Evolutionary conservation across 305 asterid species (phyloP), one percentile per base, ranked within the genome.

Genomic region (Fraxinus xanthoxyloides): DNA sequence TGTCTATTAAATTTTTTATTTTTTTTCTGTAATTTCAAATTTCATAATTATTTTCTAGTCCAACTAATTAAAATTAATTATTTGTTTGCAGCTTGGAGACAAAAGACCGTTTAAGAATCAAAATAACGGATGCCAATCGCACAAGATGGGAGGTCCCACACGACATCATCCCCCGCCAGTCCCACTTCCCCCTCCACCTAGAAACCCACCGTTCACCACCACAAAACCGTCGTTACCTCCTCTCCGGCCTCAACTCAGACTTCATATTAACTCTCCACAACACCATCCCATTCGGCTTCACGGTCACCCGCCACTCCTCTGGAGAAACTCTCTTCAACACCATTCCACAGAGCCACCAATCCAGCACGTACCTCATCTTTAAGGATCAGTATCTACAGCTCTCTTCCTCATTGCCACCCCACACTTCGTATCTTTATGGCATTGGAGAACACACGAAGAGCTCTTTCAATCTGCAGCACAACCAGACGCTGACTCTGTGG

Each of bases 361-460:
- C 97, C 73, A 61, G 84, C 65, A 86, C 95, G 0, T 84, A 89
- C 86, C 90, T 93, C 78, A 77, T 95, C 51, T 95, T 91, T 89
- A 95, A 93, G 63, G 93, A 95, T 84, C 99, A 95, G 56, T 95
- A 93, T 35, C 92, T 93, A 76, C 97, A 92, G 81, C 89, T 95
- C 46, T 90, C 97, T 3, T 92, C 99, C 5, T 85, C 93, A 0
- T 85, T 93, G 23, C 95, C 97, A 0, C 28, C 83, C 0, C 38
- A 80, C 0, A 84, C 85, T 36, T 87, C 98, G 26, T 86, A 90
- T 30, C 85, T 95, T 7, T 95, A 92, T 28, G 97, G 98, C 73
- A 79, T 93, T 1, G 98, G 98, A 17, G 99, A 95, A 83, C 99
- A 95, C 79, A 95, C 97, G 0, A 93, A 91, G 86, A 78, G 89